Evolutionary conservation across 2,329 filamentous ascomycete genomes (phyloP), one percentile per base, ranked within the genome.

Genomic region (Westerdykella sp.): DNA sequence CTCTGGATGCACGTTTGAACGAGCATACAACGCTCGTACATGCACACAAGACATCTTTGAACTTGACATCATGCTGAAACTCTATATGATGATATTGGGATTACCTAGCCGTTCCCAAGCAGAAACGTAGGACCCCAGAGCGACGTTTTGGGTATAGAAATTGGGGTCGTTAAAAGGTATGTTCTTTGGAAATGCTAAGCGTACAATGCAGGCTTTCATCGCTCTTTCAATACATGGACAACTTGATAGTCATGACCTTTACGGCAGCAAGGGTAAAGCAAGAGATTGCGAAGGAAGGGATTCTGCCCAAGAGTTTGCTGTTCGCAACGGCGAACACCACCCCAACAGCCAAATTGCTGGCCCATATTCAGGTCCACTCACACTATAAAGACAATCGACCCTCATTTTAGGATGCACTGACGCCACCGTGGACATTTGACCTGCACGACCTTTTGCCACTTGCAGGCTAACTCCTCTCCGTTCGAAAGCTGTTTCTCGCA

Each of bases 211-310:
- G 13, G 72, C 67, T 0, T 68, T 80, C 28, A 63, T 79, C 6
- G 75, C 77, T 4, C 57, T 80, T 16, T 77, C 73, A 1, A 73
- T 71, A n/a, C 21, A 67, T 79, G 37, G 76, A 77, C 0, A 80
- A 80, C 51, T 71, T 80, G 37, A 67, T 79, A 10, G 73, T 76
- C n/a, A 76, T 75, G 61, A 80, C 77, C 1, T 80, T 76, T 49
- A 77, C 75, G 0, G 72, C 75, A 7, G 69, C 75, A 2, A 66
- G 75, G 43, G 72, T 80, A 14, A 79, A 80, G 55, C 77, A 80
- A 54, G 77, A 80, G 53, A 78, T 80, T 37, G 77, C 77, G 11
- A 79, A 80, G 25, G 43, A 49, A 15, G 47, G 42, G 16, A 42
- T 48, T 14, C 21, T 50, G 12, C 47, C 47, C 2, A 45, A 36